Conservation (phyloP, 805 yeast species). For the Yarrowia hollandica region DNA sequence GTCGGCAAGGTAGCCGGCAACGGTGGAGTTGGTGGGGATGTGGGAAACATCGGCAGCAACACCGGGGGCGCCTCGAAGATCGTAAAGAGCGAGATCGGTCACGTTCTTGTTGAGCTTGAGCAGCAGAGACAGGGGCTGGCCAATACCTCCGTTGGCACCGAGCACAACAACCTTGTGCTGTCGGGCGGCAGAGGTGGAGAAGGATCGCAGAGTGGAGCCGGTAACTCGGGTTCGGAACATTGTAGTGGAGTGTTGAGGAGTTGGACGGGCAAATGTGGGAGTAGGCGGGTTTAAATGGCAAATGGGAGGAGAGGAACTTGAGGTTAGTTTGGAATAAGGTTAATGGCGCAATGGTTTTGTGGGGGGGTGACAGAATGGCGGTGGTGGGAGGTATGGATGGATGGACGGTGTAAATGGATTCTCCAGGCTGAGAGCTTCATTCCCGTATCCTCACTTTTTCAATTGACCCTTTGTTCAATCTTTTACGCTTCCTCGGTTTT, state of each 20-base stretch:
- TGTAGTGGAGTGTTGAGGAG: not conserved
- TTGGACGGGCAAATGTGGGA: not conserved
- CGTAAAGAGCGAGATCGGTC: slow-evolving; percentile 71
- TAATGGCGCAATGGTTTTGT: not conserved
- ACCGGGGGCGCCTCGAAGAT: slow-evolving; percentile 81
- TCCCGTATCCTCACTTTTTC: not conserved
- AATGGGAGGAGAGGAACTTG: not conserved
- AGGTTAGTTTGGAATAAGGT: not conserved
- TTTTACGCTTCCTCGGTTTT: not conserved
- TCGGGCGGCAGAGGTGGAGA: slow-evolving; percentile 30
- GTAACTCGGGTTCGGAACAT: slow-evolving; percentile 28
- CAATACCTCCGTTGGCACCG: slow-evolving; percentile 95
- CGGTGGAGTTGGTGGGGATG: slow-evolving; percentile 66
- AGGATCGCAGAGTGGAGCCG: slow-evolving; percentile 28
- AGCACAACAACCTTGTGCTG: slow-evolving; percentile 51
- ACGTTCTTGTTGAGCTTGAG: slow-evolving; percentile 67
- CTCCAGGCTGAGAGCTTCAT: not conserved
- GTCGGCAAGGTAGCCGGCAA: slow-evolving; percentile 61
- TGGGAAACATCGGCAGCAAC: slow-evolving; percentile 88
- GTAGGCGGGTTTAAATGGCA: not conserved
- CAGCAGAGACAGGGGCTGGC: slow-evolving; percentile 84
- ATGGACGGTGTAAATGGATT: not conserved
- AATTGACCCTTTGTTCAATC: not conserved
- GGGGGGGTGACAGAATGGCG: not conserved
- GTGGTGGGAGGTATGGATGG: no score